phyloP scores from a whole-genome alignment of 2,329 filamentous ascomycete genomes.

The Teratosphaeria gauchensis region DNA sequence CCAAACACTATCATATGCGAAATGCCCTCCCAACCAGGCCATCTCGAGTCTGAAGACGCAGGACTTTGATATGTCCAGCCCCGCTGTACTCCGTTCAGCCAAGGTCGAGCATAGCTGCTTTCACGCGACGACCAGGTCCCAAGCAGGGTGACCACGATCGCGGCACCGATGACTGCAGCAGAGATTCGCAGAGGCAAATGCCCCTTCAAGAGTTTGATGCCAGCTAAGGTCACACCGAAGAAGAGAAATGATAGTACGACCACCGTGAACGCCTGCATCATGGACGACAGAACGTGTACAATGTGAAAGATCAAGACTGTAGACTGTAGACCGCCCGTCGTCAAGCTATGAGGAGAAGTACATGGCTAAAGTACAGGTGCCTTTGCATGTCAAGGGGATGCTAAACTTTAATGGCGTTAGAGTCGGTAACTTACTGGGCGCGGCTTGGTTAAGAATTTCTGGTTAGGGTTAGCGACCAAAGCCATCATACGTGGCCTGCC shows the following conservation, averaged over 20 bases:
- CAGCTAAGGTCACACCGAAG: not conserved
- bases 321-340: not conserved
- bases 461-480: no score
- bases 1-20: constrained; percentile 30
- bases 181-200: not conserved
- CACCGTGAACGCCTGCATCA: not conserved
- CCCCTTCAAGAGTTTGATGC: not conserved
- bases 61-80: not conserved
- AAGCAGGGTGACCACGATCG: not conserved
- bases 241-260: not conserved
- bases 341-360: not conserved
- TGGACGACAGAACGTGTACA: not conserved
- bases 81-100: not conserved
- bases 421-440: no score
- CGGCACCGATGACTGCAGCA: not conserved
- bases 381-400: not conserved
- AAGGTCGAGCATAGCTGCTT: not conserved
- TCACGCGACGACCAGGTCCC: not conserved
- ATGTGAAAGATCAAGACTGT: not conserved
- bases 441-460: no score
- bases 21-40: constrained; percentile 17
- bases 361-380: not conserved
- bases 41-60: not conserved
- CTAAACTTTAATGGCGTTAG: no score
- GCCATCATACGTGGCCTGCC: no score